Evolutionary conservation across 441 rosid species (phyloP).

Genomic region (Populus trichocarpa): DNA sequence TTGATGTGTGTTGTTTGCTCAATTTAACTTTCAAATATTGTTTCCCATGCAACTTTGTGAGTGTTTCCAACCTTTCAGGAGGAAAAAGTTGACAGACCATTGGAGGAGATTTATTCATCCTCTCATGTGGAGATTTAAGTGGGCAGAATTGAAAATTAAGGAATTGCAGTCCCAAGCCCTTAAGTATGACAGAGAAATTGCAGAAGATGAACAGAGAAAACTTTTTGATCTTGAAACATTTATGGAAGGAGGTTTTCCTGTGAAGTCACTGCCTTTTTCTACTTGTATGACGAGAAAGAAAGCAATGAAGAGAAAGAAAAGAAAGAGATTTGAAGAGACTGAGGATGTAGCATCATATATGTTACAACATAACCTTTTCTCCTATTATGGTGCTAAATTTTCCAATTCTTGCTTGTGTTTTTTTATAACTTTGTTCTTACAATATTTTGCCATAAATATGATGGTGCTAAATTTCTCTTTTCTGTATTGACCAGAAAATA

Average conservation of each 20-base stretch:
- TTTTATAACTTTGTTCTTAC: constrained; percentile 3
- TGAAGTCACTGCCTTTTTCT: constrained; percentile 46
- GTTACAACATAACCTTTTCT: constrained; percentile 59
- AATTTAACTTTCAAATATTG: neutral
- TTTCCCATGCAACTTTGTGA: constrained; percentile 6
- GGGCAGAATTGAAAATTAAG: constrained; percentile 70
- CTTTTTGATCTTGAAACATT: constrained; percentile 36
- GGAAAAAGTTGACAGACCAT: constrained; percentile 73
- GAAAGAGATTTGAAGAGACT: constrained; percentile 70
- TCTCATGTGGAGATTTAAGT: constrained; percentile 77
- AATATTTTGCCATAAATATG: neutral
- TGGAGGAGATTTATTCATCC: constrained; percentile 78
- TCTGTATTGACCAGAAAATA: constrained; percentile 41
- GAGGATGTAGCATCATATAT: constrained; percentile 48
- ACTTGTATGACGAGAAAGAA: constrained; percentile 33
- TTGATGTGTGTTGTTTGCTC: neutral
- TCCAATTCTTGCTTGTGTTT: constrained; percentile 6
- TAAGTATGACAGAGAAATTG: constrained; percentile 59
- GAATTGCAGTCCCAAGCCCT: constrained; percentile 49
- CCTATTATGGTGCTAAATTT: constrained; percentile 53
- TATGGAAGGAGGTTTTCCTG: constrained; percentile 28
- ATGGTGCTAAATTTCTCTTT: neutral
- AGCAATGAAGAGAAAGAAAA: constrained; percentile 62
- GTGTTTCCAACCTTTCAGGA: constrained; percentile 39
- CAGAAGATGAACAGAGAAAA: constrained; percentile 43